A percentile compares a stretch with the other conserved stretches of the same genome.
phyloP scores from a whole-genome alignment of 768 basidiomycete genomes.

The Kwoniella newhampshirensis region DNA sequence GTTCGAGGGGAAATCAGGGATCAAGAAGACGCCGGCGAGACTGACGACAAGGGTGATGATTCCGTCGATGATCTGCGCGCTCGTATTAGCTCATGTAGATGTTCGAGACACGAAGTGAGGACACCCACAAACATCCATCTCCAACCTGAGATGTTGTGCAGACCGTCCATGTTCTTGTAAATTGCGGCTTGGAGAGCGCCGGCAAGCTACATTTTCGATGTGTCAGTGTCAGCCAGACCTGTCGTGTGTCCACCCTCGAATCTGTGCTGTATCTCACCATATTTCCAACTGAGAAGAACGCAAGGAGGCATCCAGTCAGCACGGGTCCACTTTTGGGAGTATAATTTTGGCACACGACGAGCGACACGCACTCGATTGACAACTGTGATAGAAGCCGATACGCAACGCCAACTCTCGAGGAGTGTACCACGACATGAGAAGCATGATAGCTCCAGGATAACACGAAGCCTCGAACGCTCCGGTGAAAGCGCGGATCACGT shows the following conservation, averaged over 20 bases:
- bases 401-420: slow-evolving; percentile 43
- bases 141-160: slow-evolving; percentile 56
- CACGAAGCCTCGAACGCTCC: slow-evolving; percentile 42
- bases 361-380: slow-evolving; percentile 32
- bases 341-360: no score
- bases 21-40: slow-evolving; percentile 35
- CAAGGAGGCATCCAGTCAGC: background rate
- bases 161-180: slow-evolving; percentile 55
- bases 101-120: slow-evolving; percentile 11
- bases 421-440: slow-evolving; percentile 44
- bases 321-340: background rate
- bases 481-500: slow-evolving; percentile 39
- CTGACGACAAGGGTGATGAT: slow-evolving; percentile 25
- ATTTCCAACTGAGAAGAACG: slow-evolving; percentile 41
- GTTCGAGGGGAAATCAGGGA: slow-evolving; percentile 47
- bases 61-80: slow-evolving; percentile 53
- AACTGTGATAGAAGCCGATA: slow-evolving; percentile 46
- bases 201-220: slow-evolving; percentile 55
- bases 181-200: slow-evolving; percentile 57
- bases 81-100: background rate
- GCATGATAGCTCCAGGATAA: slow-evolving; percentile 32
- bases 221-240: no score
- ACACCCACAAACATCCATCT: slow-evolving; percentile 31
- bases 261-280: slow-evolving; percentile 51
- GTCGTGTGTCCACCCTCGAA: no score